Percentiles rank a stretch among this genome's conserved stretches.
phyloP scores from a whole-genome alignment of 129 eudicot species.

The Smallanthus sonchifolius region DNA sequence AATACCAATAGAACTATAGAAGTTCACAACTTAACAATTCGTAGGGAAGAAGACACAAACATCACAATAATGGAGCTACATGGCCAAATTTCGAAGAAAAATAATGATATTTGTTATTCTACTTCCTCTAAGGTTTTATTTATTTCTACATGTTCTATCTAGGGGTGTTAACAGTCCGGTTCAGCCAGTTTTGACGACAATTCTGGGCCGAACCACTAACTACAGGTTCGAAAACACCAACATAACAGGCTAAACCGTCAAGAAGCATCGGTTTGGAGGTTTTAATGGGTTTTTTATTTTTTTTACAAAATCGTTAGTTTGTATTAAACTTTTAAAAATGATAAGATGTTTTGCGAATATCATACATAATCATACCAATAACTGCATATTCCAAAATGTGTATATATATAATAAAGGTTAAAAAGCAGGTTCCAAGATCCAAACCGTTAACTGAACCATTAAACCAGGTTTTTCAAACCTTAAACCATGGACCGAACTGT shows the following conservation, averaged over 20 bases:
- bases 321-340: not conserved
- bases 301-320: not conserved
- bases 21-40: not conserved
- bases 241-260: not conserved
- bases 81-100: not conserved
- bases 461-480: not conserved
- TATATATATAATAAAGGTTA: not conserved
- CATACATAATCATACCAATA: not conserved
- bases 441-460: not conserved
- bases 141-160: not conserved
- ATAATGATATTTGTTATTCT: conserved; percentile 4
- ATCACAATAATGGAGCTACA: not conserved
- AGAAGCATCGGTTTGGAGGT: not conserved
- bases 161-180: not conserved
- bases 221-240: too few relatives aligned
- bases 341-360: not conserved
- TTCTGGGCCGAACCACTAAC: not conserved
- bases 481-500: too few relatives aligned
- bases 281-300: not conserved
- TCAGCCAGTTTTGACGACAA: not conserved
- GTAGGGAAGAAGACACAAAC: not conserved
- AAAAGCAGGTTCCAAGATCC: not conserved
- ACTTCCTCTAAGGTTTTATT: not conserved
- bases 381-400: too few relatives aligned
- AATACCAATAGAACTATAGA: not conserved